Evolutionary conservation across 805 yeast species (phyloP).

Genomic region (Candida schatavii): DNA sequence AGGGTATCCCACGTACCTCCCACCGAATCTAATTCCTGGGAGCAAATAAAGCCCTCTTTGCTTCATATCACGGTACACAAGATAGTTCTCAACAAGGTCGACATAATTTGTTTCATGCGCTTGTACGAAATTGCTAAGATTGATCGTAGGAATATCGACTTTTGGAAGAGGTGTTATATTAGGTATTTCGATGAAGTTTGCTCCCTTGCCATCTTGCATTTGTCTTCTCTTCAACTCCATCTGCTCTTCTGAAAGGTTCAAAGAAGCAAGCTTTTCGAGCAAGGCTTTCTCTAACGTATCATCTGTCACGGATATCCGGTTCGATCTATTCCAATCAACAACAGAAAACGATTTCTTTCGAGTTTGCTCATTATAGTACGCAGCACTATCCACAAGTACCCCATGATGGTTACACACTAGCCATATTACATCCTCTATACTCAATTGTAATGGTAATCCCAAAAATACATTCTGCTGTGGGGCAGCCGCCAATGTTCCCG

Average conservation of each 20-base stretch:
- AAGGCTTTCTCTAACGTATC: slow-evolving; percentile 12
- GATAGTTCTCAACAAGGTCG: slow-evolving; percentile 7
- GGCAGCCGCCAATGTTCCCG: slow-evolving; percentile 84
- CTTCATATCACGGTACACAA: slow-evolving; percentile 38
- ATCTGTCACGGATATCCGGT: slow-evolving; percentile 3
- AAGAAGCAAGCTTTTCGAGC: slow-evolving; percentile 8
- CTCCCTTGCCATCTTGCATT: slow-evolving; percentile 4
- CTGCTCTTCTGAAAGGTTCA: slow-evolving; percentile 5
- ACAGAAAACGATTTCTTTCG: slow-evolving; percentile 10
- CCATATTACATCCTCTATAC: slow-evolving; percentile 72
- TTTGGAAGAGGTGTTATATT: background rate
- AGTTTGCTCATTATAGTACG: slow-evolving; percentile 18
- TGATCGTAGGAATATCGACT: background rate
- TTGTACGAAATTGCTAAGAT: background rate
- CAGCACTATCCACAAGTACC: slow-evolving; percentile 40
- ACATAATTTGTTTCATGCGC: slow-evolving; percentile 2
- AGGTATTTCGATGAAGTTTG: slow-evolving; percentile 4
- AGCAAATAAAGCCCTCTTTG: slow-evolving; percentile 51
- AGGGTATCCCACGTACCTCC: slow-evolving; percentile 84
- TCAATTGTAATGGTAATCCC: slow-evolving; percentile 76
- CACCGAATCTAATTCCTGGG: slow-evolving; percentile 92
- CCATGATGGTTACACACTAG: slow-evolving; percentile 46
- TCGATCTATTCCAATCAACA: slow-evolving; percentile 8
- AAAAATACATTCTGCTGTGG: slow-evolving; percentile 91
- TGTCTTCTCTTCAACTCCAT: slow-evolving; percentile 7